Percentiles rank a stretch among this genome's conserved stretches.
Evolutionary conservation across 2,329 filamentous ascomycete genomes (phyloP).

Genomic region (Paraphaeosphaeria minitans): DNA sequence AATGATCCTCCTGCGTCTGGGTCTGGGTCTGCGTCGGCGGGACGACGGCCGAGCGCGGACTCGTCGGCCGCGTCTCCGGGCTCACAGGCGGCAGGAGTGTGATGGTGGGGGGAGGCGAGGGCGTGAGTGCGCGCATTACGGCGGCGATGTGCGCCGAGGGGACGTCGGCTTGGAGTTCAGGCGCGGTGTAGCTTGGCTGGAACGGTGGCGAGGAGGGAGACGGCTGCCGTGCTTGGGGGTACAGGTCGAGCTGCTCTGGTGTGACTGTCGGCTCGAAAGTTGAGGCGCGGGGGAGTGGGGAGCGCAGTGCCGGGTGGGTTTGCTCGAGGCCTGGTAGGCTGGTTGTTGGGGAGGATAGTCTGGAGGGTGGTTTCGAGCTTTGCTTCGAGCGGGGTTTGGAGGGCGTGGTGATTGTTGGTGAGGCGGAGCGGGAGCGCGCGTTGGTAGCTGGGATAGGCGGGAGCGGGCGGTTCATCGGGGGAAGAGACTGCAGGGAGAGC

Average conservation of each 20-base stretch:
- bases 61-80: slow-evolving; percentile 5
- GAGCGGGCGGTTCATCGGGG: slow-evolving; percentile 29
- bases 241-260: slow-evolving; percentile 13
- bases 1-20: not conserved
- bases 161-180: slow-evolving; percentile 11
- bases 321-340: slow-evolving; percentile 7
- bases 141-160: slow-evolving; percentile 17
- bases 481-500: slow-evolving; percentile 18
- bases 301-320: slow-evolving; percentile 4
- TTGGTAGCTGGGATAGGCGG: slow-evolving; percentile 28
- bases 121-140: slow-evolving; percentile 16
- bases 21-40: not conserved
- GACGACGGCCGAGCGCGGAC: slow-evolving; percentile 12
- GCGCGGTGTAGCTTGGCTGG: not conserved
- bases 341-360: slow-evolving; percentile 1
- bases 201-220: slow-evolving; percentile 5
- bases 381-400: not conserved
- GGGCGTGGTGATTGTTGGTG: slow-evolving; percentile 20
- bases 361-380: not conserved
- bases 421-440: slow-evolving; percentile 24
- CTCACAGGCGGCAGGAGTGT: not conserved
- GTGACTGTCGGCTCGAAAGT: slow-evolving; percentile 10
- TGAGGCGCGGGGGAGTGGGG: not conserved
- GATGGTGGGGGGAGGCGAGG: slow-evolving; percentile 1
- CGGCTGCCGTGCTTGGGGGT: slow-evolving; percentile 22